Evolutionary conservation across 305 asterid species (phyloP), one percentile per base, ranked within the genome.

Genomic region (Rubia balearica): DNA sequence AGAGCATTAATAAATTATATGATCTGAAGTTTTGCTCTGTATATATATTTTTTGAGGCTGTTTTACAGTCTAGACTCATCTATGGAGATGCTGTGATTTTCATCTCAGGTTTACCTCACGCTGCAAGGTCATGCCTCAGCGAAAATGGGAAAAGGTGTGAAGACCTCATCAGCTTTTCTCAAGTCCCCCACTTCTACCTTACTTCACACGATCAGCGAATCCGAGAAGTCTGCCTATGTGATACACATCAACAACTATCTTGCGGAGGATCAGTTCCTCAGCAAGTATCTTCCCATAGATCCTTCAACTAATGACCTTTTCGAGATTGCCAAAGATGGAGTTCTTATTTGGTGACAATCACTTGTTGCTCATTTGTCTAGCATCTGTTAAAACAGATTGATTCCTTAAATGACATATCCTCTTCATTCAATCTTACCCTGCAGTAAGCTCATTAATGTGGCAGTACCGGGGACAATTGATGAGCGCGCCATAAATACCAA

Each of bases 391-490:
- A 30, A 30, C 40, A 16, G 9, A 41, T 69, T 45, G 42, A 40
- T 40, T 16, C 9, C 13, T 51, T 51, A 5, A 27, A 2, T 41
- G 10, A 56, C 60, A 27, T 42, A 19, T 56, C 67, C 19, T 27
- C 30, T 57, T 19, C 17, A 8, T 75, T 56, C 42, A 14, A 64
- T 55, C 43, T 70, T n/a, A 3, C 46, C 40, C 27, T 77, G 76
- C 87, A 83, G 85, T 72, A 83, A 83, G 72, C 85, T 83, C 53
- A 83, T 83, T 59, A 83, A 83, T 68, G 83, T 83, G 73, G 87
- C 87, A 45, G 87, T 76, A 19, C 81, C 85, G 8, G 85, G 87
- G 30, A 83, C 87, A 40, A 83, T 83, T 66, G 87, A 83, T 27
- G 87, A 83, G 74, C 75, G 87, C 57, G 81, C 87, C 38, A 83